These are phyloP conservation scores for Micractinium sp. DNA, from an alignment of 139 green algal genomes.

Conservation along the genomic window DNA sequence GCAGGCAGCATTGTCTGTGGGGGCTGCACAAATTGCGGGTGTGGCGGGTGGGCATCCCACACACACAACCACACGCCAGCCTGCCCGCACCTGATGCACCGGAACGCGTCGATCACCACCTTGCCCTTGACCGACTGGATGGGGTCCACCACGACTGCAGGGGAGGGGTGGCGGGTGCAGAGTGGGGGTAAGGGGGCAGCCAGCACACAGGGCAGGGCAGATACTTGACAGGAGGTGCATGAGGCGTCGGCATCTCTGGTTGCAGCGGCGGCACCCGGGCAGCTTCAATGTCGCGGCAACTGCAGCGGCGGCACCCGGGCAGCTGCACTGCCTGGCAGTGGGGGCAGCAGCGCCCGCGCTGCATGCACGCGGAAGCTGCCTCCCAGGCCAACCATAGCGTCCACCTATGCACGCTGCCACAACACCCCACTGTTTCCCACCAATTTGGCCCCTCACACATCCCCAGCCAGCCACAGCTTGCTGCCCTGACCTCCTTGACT, in stretches of 20 bases:
- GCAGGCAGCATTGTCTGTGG: neutral
- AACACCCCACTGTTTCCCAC: no score
- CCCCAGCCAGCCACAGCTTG: no score
- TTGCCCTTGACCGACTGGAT: conserved; percentile 98
- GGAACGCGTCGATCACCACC: conserved; percentile 86
- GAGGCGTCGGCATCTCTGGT: neutral
- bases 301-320: no score
- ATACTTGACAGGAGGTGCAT: neutral
- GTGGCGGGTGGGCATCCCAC: neutral
- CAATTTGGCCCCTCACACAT: no score
- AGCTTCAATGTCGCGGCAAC: no score
- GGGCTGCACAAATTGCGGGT: neutral
- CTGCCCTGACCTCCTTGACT: no score
- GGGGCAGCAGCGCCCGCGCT: neutral
- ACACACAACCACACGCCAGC: neutral
- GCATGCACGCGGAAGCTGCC: no score
- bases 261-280: no score
- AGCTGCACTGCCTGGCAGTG: neutral
- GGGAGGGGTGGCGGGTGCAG: neutral
- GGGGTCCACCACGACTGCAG: conserved; percentile 94
- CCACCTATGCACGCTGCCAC: no score
- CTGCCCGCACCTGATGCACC: conserved; percentile 80
- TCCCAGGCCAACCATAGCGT: no score
- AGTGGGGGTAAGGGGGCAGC: neutral
- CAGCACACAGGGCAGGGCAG: neutral